phyloP scores from a whole-genome alignment of 768 basidiomycete species.

The Gyrodon lividus region DNA sequence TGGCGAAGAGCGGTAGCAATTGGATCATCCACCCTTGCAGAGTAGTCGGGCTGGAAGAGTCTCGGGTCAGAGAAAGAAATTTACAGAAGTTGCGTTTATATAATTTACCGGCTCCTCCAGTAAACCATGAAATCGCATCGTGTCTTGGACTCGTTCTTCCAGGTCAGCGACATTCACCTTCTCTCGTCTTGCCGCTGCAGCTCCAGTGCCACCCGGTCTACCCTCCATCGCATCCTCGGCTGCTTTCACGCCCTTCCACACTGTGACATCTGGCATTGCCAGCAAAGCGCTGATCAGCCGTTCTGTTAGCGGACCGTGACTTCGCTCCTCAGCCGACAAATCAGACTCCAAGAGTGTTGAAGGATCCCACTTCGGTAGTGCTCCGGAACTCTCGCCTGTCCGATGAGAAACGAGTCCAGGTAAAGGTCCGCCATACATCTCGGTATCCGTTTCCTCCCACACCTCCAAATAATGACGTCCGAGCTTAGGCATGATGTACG shows the following conservation, averaged over 20 bases:
- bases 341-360: constrained; percentile 75
- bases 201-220: constrained; percentile 74
- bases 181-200: constrained; percentile 72
- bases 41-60: constrained; percentile 61
- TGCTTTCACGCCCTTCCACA: constrained; percentile 78
- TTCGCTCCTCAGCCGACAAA: constrained; percentile 68
- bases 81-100: constrained; percentile 8
- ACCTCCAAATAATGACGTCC: constrained; percentile 84
- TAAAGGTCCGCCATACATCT: constrained; percentile 42
- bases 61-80: constrained; percentile 20
- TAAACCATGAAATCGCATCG: constrained; percentile 74
- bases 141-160: constrained; percentile 72
- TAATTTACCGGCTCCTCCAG: constrained; percentile 65
- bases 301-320: constrained; percentile 87
- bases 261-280: constrained; percentile 60
- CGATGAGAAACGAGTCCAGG: constrained; percentile 41
- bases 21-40: constrained; percentile 86
- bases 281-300: constrained; percentile 73
- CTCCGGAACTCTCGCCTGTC: constrained; percentile 24
- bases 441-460: constrained; percentile 91
- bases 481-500: constrained; percentile 82
- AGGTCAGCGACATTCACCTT: constrained; percentile 77
- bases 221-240: constrained; percentile 86
- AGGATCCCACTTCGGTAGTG: constrained; percentile 78
- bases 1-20: constrained; percentile 88